Evolutionary conservation across 1,139 yeast genomes (phyloP).

Genomic region (Saccharomycopsis hybrid): DNA sequence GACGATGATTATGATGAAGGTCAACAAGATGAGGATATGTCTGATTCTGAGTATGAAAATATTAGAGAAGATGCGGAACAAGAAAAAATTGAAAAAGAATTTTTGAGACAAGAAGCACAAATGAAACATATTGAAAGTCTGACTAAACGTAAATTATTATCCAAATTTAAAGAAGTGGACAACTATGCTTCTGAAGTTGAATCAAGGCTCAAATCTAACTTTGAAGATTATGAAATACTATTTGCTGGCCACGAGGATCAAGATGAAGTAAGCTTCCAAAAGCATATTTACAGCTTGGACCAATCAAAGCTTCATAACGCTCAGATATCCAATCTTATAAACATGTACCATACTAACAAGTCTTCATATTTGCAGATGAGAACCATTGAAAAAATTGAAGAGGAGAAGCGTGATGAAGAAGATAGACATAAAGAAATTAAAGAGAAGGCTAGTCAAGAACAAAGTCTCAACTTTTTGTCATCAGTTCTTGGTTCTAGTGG

Average conservation of each 20-base stretch:
- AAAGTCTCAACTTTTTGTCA: slow-evolving; percentile 26
- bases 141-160: slow-evolving; percentile 20
- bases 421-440: slow-evolving; percentile 22
- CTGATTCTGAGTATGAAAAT: slow-evolving; percentile 26
- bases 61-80: slow-evolving; percentile 24
- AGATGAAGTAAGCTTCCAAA: too few species aligned
- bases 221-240: slow-evolving; percentile 24
- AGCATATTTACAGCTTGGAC: slow-evolving; percentile 21
- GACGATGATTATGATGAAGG: slow-evolving; percentile 25
- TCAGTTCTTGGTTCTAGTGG: slow-evolving; percentile 23
- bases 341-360: slow-evolving; percentile 8
- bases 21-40: slow-evolving; percentile 25
- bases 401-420: slow-evolving; percentile 23
- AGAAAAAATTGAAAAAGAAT: slow-evolving; percentile 25
- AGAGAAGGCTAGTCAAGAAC: slow-evolving; percentile 16
- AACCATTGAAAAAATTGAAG: slow-evolving; percentile 14
- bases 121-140: slow-evolving; percentile 24
- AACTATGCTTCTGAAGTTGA: slow-evolving; percentile 7
- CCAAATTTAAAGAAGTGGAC: slow-evolving; percentile 2
- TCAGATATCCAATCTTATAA: background rate
- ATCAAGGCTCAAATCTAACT: slow-evolving; percentile 3
- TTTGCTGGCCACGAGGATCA: slow-evolving; percentile 23
- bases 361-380: slow-evolving; percentile 9
- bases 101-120: slow-evolving; percentile 24
- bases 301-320: slow-evolving; percentile 23